Evolutionary conservation across 176 grass and related monocot species (phyloP).

Genomic region (Calamus simplicifolius): DNA sequence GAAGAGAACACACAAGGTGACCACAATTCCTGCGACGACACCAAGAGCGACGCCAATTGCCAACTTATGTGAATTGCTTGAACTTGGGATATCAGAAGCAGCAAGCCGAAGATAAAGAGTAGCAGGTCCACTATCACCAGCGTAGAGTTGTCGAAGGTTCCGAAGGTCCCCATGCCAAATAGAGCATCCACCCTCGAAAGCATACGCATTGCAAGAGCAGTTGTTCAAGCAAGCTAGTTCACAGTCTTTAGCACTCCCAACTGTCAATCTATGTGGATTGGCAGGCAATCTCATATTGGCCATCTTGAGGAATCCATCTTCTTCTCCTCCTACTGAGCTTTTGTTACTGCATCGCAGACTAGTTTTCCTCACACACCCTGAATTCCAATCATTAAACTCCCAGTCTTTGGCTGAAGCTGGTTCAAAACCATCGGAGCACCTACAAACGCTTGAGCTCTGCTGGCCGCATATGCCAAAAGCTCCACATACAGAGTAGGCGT

Average conservation of each 20-base stretch:
- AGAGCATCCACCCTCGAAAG: constrained; percentile 4
- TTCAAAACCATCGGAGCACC: constrained; percentile 7
- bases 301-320: constrained; percentile 37
- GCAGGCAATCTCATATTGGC: constrained; percentile 28
- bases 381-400: constrained; percentile 16
- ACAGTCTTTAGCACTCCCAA: constrained; percentile 13
- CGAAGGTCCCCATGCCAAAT: constrained; percentile 22
- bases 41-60: not conserved
- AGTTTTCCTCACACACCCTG: constrained; percentile 26
- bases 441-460: not conserved
- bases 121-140: constrained; percentile 15
- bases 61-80: constrained; percentile 8
- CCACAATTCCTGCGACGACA: not conserved
- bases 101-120: constrained; percentile 22
- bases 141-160: constrained; percentile 3
- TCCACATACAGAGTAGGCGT: no score
- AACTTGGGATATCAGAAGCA: constrained; percentile 9
- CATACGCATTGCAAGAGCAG: constrained; percentile 34
- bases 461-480: constrained; percentile 35
- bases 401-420: constrained; percentile 13
- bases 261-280: not conserved
- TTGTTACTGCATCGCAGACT: constrained; percentile 10
- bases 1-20: not conserved
- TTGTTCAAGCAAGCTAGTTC: constrained; percentile 32
- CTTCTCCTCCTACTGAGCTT: not conserved